Conservation (phyloP, 306 rosid genomes). For the Styphnolobium japonicum region DNA sequence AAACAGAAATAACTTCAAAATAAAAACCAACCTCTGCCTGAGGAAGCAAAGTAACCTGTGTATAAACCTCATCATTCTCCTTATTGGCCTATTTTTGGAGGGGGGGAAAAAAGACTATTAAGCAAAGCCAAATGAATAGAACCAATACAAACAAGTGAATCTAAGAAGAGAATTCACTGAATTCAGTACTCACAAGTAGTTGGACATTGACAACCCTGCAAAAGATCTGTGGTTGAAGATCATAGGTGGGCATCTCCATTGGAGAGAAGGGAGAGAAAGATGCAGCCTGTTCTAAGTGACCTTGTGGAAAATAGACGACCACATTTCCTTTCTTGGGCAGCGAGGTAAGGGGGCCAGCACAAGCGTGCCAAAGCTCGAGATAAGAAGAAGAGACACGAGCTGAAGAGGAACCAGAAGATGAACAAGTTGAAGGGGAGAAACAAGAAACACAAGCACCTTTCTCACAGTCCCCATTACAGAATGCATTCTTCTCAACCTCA, state of each 20-base stretch:
- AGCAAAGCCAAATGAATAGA: conserved; percentile 9
- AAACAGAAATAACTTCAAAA: conserved; percentile 5
- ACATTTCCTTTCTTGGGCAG: conserved; percentile 92
- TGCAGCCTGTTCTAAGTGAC: conserved; percentile 79
- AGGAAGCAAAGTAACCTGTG: conserved; percentile 81
- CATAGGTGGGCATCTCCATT: conserved; percentile 65
- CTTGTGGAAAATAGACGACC: conserved; percentile 91
- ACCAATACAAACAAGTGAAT: conserved; percentile 1
- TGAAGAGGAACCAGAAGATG: conserved; percentile 66
- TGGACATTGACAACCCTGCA: conserved; percentile 84
- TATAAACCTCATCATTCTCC: conserved; percentile 97
- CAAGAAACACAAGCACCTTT: conserved; percentile 55
- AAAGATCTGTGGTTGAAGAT: conserved; percentile 85
- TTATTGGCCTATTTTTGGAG: conserved; percentile 98
- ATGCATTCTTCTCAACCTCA: conserved; percentile 67
- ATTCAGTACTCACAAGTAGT: conserved; percentile 67
- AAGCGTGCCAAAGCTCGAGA: conserved; percentile 94
- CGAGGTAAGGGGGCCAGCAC: conserved; percentile 93
- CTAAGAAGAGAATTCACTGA: background rate
- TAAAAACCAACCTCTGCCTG: conserved; percentile 67
- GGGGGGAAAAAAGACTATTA: too few relatives aligned
- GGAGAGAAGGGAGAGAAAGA: conserved; percentile 71
- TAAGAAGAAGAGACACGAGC: conserved; percentile 64
- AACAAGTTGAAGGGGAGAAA: conserved; percentile 69
- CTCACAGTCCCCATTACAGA: conserved; percentile 65